A percentile compares a stretch with the other conserved stretches of the same genome.
Evolutionary conservation across 345 rosid genomes (phyloP).

Genomic region (Populus simonii): DNA sequence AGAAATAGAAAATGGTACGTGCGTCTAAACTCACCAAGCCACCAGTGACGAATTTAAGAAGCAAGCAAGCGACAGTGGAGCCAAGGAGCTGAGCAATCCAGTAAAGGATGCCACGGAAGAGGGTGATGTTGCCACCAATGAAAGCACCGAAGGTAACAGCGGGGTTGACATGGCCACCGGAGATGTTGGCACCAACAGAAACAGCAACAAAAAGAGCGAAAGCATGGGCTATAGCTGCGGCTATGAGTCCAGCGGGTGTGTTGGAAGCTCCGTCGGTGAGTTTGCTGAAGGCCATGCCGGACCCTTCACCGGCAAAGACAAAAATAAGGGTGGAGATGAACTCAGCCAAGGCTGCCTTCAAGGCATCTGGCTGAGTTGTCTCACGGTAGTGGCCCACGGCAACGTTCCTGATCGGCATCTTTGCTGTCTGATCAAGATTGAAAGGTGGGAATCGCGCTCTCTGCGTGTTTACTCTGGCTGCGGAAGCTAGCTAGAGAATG

Average conservation of each 20-base stretch:
- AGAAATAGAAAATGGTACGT: too few relatives aligned
- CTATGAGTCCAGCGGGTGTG: slow-evolving; percentile 73
- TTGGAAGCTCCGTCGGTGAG: slow-evolving; percentile 73
- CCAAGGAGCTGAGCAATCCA: slow-evolving; percentile 92
- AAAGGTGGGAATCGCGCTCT: neutral
- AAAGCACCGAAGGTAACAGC: slow-evolving; percentile 92
- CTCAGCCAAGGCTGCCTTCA: slow-evolving; percentile 84
- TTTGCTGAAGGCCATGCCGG: slow-evolving; percentile 88
- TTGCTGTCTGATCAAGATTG: slow-evolving; percentile 17
- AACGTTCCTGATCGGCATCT: slow-evolving; percentile 85
- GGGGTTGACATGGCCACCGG: slow-evolving; percentile 94
- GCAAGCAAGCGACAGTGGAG: slow-evolving; percentile 73
- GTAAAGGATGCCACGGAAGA: slow-evolving; percentile 80
- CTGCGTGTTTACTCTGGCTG: neutral
- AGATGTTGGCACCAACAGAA: slow-evolving; percentile 77
- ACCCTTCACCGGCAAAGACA: slow-evolving; percentile 88
- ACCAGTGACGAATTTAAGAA: slow-evolving; percentile 70
- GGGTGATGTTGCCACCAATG: slow-evolving; percentile 82
- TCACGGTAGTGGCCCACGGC: slow-evolving; percentile 72
- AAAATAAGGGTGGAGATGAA: slow-evolving; percentile 77
- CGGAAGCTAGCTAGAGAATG: neutral
- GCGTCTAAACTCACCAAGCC: slow-evolving; percentile 48
- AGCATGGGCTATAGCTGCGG: slow-evolving; percentile 75
- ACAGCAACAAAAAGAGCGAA: slow-evolving; percentile 81
- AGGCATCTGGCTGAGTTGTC: slow-evolving; percentile 61